Evolutionary conservation across 306 rosid species (phyloP).

Genomic region (Arachis hypogaea): DNA sequence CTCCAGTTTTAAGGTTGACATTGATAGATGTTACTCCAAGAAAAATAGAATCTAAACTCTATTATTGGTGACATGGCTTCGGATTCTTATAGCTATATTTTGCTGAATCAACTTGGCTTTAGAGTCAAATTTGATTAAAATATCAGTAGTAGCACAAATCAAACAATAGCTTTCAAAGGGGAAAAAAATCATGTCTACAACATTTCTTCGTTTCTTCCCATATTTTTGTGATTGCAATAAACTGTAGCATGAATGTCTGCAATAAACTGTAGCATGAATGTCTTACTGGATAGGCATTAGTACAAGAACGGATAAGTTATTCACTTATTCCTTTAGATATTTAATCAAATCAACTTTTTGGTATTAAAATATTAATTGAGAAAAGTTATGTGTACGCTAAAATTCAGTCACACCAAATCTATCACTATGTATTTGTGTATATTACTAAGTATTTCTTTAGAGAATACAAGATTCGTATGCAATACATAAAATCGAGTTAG

Average conservation of each 20-base stretch:
- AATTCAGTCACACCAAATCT: too few relatives aligned
- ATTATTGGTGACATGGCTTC: not conserved
- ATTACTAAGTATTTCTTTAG: too few relatives aligned
- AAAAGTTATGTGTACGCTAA: too few relatives aligned
- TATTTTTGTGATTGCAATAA: not conserved
- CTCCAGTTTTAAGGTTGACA: not conserved
- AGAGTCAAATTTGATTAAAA: not conserved
- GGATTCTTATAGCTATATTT: not conserved
- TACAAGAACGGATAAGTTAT: too few relatives aligned
- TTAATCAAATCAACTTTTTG: too few relatives aligned
- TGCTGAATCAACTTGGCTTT: not conserved
- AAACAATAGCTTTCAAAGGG: not conserved
- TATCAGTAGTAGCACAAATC: not conserved
- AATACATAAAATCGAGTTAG: too few relatives aligned
- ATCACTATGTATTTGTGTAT: too few relatives aligned
- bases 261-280: not conserved
- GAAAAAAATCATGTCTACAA: not conserved
- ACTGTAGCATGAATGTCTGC: too few relatives aligned
- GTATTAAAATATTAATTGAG: too few relatives aligned
- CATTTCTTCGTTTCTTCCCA: not conserved
- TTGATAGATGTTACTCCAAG: constrained; percentile 10
- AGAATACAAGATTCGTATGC: too few relatives aligned
- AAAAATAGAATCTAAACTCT: not conserved
- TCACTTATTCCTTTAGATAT: too few relatives aligned
- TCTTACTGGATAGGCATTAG: not conserved